These are phyloP conservation scores for Pseudogymnoascus sp. DNA, from an alignment of 2,329 filamentous ascomycete species.

Conservation along the genomic window DNA sequence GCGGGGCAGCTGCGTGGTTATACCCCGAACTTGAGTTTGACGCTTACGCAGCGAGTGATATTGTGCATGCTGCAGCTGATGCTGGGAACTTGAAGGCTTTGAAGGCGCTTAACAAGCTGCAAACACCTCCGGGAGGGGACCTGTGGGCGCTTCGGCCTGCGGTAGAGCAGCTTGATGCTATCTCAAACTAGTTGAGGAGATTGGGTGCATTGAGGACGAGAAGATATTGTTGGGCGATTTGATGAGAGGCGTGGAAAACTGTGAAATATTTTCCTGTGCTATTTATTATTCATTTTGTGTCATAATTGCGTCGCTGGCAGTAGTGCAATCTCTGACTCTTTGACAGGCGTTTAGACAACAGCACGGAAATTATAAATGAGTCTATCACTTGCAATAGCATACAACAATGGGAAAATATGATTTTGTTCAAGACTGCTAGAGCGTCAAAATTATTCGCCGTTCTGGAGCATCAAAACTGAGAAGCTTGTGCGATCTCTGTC, in stretches of 20 bases:
- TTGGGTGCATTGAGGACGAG: neutral
- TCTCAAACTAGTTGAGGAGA: neutral
- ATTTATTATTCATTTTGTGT: neutral
- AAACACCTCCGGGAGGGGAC: slow-evolving; percentile 21
- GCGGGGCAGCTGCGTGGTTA: slow-evolving; percentile 14
- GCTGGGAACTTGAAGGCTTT: slow-evolving; percentile 18
- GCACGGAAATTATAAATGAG: neutral
- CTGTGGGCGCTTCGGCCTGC: slow-evolving; percentile 22
- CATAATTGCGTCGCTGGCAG: neutral
- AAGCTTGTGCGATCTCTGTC: neutral
- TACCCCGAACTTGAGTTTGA: slow-evolving; percentile 20
- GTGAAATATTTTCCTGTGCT: neutral
- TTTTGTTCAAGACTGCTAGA: neutral
- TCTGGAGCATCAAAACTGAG: neutral
- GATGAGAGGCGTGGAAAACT: neutral
- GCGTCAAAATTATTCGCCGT: neutral
- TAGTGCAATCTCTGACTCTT: neutral
- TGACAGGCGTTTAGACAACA: neutral
- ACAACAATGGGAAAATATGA: neutral
- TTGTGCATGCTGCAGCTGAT: slow-evolving; percentile 20
- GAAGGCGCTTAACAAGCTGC: slow-evolving; percentile 12
- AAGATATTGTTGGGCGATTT: neutral
- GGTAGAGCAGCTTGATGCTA: slow-evolving; percentile 22
- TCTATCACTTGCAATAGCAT: neutral
- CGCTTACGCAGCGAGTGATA: slow-evolving; percentile 21